A percentile compares a stretch with the other conserved stretches of the same genome.
Evolutionary conservation across 352 stramenopile genomes (phyloP).

Genomic region (Blastocystis sp.): DNA sequence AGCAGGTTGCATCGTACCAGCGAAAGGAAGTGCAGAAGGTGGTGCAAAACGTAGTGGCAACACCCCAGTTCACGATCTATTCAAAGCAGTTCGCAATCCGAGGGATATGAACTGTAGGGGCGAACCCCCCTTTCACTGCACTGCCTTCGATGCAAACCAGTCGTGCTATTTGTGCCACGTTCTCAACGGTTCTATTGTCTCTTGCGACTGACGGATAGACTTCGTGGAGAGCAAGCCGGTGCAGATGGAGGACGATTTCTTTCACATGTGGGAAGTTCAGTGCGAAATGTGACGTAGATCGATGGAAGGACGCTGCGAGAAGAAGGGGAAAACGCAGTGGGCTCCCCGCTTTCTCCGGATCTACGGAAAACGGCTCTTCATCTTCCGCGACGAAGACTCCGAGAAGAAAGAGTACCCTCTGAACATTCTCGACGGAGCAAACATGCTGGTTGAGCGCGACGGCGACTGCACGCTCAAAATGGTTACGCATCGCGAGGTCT

Average conservation of each 20-base stretch:
- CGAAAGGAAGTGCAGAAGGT: not conserved
- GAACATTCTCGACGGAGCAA: constrained; percentile 21
- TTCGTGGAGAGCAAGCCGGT: constrained; percentile 20
- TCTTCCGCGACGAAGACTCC: not conserved
- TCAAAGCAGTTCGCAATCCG: not conserved
- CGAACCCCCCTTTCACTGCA: not conserved
- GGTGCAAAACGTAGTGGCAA: constrained; percentile 19
- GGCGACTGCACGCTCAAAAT: not conserved
- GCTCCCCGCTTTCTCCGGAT: constrained; percentile 11
- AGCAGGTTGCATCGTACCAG: not conserved
- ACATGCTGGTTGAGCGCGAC: constrained; percentile 6
- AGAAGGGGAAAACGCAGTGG: constrained; percentile 52
- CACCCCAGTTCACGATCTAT: constrained; percentile 14
- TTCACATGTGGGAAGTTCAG: constrained; percentile 7
- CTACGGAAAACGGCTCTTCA: constrained; percentile 51
- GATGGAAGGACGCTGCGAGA: constrained; percentile 9
- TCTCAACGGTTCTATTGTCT: not conserved
- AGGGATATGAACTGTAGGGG: not conserved
- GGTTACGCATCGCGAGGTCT: constrained; percentile 34
- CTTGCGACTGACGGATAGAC: not conserved
- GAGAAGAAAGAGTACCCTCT: constrained; percentile 13
- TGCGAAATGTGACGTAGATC: too few relatives aligned
- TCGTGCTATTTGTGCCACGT: not conserved
- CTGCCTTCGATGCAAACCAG: not conserved
- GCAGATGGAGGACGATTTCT: not conserved